Conservation (phyloP, 2,329 filamentous ascomycete species). For the Cladosporium sphaerospermum region DNA sequence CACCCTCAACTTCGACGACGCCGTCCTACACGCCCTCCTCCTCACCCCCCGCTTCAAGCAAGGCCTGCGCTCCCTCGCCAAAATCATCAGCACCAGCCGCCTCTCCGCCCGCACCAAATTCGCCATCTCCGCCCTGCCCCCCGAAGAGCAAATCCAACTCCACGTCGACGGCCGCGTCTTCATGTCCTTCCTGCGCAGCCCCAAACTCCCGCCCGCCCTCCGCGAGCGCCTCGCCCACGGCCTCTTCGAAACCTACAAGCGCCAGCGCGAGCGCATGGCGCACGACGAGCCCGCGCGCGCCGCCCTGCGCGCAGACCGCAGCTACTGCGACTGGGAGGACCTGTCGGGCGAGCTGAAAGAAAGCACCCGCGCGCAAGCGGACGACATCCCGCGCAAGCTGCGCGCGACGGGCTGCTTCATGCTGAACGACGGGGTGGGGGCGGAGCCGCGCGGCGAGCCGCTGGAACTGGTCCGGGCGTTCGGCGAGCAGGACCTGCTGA, state of each 20-base stretch:
- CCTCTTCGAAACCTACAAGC: slow-evolving; percentile 30
- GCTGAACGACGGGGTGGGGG: slow-evolving; percentile 18
- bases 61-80: slow-evolving; percentile 29
- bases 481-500: slow-evolving; percentile 25
- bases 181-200: slow-evolving; percentile 29
- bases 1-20: slow-evolving; percentile 29
- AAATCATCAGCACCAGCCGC: slow-evolving; percentile 30
- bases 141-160: slow-evolving; percentile 31
- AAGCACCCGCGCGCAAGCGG: slow-evolving; percentile 30
- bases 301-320: slow-evolving; percentile 25
- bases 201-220: slow-evolving; percentile 27
- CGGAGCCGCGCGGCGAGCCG: slow-evolving; percentile 23
- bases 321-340: slow-evolving; percentile 31
- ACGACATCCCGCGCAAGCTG: slow-evolving; percentile 32
- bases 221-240: slow-evolving; percentile 29
- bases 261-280: slow-evolving; percentile 26
- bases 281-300: slow-evolving; percentile 22
- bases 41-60: slow-evolving; percentile 30
- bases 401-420: slow-evolving; percentile 31
- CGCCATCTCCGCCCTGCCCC: slow-evolving; percentile 29
- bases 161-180: slow-evolving; percentile 31
- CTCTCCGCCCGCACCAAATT: slow-evolving; percentile 29
- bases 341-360: slow-evolving; percentile 29
- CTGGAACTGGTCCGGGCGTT: slow-evolving; percentile 27
- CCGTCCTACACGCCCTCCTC: slow-evolving; percentile 29